Base-by-base conservation (phyloP, 495 filamentous ascomycete genomes). In the Penicillium manginii region DNA sequence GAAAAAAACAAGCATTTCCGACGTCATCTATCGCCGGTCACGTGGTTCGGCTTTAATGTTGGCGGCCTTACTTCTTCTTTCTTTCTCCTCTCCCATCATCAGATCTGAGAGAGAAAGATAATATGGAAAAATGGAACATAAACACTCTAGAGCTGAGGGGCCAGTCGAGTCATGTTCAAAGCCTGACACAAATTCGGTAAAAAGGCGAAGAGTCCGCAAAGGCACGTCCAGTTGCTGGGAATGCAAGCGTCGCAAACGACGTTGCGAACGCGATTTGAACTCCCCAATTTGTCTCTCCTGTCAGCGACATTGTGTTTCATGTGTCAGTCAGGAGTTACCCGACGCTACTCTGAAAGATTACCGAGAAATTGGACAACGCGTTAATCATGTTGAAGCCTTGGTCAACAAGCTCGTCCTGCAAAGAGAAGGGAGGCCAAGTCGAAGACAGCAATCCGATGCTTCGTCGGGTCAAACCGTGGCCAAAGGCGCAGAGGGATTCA, bases 201-300 rank as follows among this genome's bases (percentile, higher is more conserved):
- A 12, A 33, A 60, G 17, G n/a, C 69, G 70, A 15, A 74, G 70
- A 51, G 4, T 74, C 2, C 70, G 73, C 14, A 73, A 75, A 50
- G 74, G 74, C 48, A 75, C 74, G 8, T 61, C 59, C 22, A 73
- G 71, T 43, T 77, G 73, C 61, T 75, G 73, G 71, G 71, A 73
- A 43, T 77, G 74, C 59, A 76, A 72, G 40, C 63, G 65, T 21
- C 71, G 74, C 45, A 77, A 77, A 54, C 72, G 61, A n/a, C 61
- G 62, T 8, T 74, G 69, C 49, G 63, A 64, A 23, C 72, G 78
- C 48, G 61, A 55, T 33, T 15, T 57, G 1, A 46, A 35, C 2
- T 61, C 68, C 4, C 54, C 65, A 1, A 63, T 66, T 18, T 84
- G 81, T 54, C 59, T 65, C 32, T 68, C 67, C 17, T 83, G 81